Conservation (phyloP, 495 filamentous ascomycete genomes). For the Margaritispora aquatica region DNA sequence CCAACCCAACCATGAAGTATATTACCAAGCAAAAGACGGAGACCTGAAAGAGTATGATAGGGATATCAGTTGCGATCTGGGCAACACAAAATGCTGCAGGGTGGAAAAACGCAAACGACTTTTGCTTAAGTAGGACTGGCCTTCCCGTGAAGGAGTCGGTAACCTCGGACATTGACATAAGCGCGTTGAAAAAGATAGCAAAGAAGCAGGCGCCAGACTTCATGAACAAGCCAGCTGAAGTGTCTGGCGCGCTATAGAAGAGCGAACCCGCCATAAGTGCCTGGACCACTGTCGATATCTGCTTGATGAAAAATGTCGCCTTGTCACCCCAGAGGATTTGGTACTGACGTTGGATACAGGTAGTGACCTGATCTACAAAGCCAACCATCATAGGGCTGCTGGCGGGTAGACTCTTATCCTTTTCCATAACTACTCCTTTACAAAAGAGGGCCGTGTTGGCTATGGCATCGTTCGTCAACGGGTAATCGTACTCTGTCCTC, state of each 20-base stretch:
- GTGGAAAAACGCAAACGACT: constrained; percentile 63
- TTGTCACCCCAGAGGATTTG: constrained; percentile 26
- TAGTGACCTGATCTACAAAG: constrained; percentile 34
- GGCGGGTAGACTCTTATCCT: constrained; percentile 49
- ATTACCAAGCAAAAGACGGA: constrained; percentile 56
- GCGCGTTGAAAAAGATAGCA: constrained; percentile 48
- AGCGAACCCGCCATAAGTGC: constrained; percentile 48
- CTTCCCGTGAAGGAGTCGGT: constrained; percentile 48
- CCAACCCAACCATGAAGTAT: constrained; percentile 57
- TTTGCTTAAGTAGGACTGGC: constrained; percentile 63
- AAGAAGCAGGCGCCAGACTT: constrained; percentile 55
- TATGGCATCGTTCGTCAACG: constrained; percentile 33
- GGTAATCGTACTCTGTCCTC: constrained; percentile 41
- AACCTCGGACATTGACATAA: constrained; percentile 55
- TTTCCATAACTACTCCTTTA: constrained; percentile 50
- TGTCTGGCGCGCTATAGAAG: constrained; percentile 67
- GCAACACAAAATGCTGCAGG: constrained; percentile 62
- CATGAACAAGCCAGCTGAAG: constrained; percentile 39
- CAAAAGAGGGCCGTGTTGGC: constrained; percentile 41
- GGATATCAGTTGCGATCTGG: constrained; percentile 61
- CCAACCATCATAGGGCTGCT: constrained; percentile 47
- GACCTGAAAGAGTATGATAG: constrained; percentile 55
- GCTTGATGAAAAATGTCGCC: neutral
- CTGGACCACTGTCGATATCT: constrained; percentile 40
- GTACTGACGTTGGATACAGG: constrained; percentile 43